Conservation (phyloP, 805 yeast species). For the Kuraishia capsulata region DNA sequence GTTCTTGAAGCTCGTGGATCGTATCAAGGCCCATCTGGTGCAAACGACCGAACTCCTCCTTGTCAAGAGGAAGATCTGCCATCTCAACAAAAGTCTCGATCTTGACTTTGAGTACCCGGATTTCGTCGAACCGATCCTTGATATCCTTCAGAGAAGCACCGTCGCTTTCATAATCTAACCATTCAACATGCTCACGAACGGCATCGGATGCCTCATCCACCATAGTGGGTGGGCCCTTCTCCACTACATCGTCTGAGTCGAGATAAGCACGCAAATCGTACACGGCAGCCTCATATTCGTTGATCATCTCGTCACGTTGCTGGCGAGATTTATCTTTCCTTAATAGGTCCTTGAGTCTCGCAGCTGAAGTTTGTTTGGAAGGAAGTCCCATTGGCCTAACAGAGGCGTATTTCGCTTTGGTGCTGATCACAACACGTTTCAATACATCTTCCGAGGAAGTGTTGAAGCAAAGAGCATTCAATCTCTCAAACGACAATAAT, state of each 20-base stretch:
- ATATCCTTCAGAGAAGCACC: constrained; percentile 32
- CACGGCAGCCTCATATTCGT: constrained; percentile 63
- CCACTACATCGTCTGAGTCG: constrained; percentile 40
- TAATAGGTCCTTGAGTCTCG: constrained; percentile 44
- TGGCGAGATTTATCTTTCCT: constrained; percentile 45
- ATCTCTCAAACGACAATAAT: neutral
- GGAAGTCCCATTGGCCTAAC: constrained; percentile 41
- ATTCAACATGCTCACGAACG: constrained; percentile 49
- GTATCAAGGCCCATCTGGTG: constrained; percentile 32
- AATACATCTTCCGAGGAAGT: neutral
- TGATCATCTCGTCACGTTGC: constrained; percentile 48
- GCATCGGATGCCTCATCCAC: constrained; percentile 24
- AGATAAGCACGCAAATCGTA: constrained; percentile 58
- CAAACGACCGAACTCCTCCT: constrained; percentile 32
- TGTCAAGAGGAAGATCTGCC: constrained; percentile 36
- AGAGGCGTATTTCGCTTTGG: constrained; percentile 31
- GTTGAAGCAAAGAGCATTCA: neutral
- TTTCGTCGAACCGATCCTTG: constrained; percentile 22
- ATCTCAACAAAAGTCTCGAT: constrained; percentile 31
- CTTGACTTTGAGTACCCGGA: constrained; percentile 17
- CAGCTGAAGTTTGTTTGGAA: constrained; percentile 33
- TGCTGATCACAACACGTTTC: constrained; percentile 11
- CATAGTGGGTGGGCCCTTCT: constrained; percentile 30
- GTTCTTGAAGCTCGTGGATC: constrained; percentile 32
- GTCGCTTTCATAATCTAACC: constrained; percentile 72